Evolutionary conservation across 2,329 filamentous ascomycete species (phyloP), one percentile per base, ranked within the genome.

Genomic region (Exophiala calicioides): DNA sequence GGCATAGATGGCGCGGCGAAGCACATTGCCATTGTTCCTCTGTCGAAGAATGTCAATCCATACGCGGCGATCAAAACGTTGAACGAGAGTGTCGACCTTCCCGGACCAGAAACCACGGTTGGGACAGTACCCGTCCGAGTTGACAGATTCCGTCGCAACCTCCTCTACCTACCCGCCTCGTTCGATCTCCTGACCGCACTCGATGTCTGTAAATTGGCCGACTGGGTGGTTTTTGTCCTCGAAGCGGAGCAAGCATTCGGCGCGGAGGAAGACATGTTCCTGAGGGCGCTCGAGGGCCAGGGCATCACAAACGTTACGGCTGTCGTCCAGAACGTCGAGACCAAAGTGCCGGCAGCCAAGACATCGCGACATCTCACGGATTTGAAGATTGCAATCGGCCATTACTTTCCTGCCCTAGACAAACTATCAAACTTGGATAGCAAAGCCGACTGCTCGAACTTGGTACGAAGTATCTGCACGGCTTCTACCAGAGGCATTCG

Each of bases 241-340:
- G 94, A 90, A 3, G 83, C 90, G 15, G 79, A 85, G 33, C 80
- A 88, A 52, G 89, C 95, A 67, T 87, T 94, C 5, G 91, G 96
- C 60, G 79, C 84, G 38, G 71, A 90, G 30, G 91, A 90, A 55
- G 90, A 97, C 68, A 72, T 89, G 59, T 84, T 97, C 47, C 74
- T 98, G 52, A 82, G 88, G 59, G 85, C 86, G 36, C 84, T 97
- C 23, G 90, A 96, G 71, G 88, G 89, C 59, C 93, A 98, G 70
- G 93, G 93, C 61, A 82, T 98, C 57, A 95, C 91, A 1, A 97
- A 90, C 16, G 79, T 94, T n/a, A 81, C 95, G 61, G 89, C 88
- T 0, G 80, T 88, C 9, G 89, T 94, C 0, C 86, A 94, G 61
- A 83, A 84, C 4, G 72, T 97, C 9, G 85, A 91, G 46, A 80